phyloP scores from a whole-genome alignment of 1,284 basidiomycete species.

The Cryptococcus deneoformans region DNA sequence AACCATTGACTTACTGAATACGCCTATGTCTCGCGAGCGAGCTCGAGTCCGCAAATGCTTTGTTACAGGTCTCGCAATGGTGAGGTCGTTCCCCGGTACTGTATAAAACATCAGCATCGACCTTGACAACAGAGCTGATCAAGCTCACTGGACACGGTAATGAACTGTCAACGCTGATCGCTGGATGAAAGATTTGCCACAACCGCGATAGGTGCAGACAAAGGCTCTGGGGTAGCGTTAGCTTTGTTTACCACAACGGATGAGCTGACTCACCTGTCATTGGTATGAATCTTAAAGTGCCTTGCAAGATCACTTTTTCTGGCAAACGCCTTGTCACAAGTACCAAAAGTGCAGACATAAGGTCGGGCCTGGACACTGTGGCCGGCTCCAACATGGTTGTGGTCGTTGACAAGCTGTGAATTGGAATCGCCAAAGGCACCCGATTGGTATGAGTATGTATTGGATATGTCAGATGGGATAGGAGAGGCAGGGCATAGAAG shows the following conservation, averaged over 20 bases:
- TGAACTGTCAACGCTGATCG: slow-evolving; percentile 50
- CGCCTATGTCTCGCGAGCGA: slow-evolving; percentile 58
- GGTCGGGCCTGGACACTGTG: slow-evolving; percentile 37
- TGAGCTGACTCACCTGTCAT: background rate
- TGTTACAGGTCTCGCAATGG: slow-evolving; percentile 53
- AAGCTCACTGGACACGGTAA: slow-evolving; percentile 50
- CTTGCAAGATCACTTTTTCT: slow-evolving; percentile 42
- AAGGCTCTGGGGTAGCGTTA: slow-evolving; percentile 38
- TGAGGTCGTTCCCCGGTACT: slow-evolving; percentile 59
- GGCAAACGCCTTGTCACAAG: slow-evolving; percentile 46
- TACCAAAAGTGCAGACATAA: slow-evolving; percentile 44
- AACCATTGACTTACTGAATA: slow-evolving; percentile 50
- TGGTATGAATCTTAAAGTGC: slow-evolving; percentile 40
- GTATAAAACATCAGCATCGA: slow-evolving; percentile 18
- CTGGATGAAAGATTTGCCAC: slow-evolving; percentile 51
- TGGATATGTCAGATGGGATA: background rate
- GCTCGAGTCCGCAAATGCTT: slow-evolving; percentile 57
- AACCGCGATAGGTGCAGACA: slow-evolving; percentile 36
- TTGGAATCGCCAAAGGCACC: background rate
- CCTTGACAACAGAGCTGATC: background rate
- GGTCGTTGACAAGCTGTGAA: slow-evolving; percentile 45
- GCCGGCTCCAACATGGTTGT: slow-evolving; percentile 35
- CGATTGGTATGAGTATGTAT: too few species aligned
- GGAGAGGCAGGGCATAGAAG: background rate
- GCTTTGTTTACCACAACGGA: background rate